Evolutionary conservation across 176 grass and related monocot genomes (phyloP).

Genomic region (Pontederia crassipes): DNA sequence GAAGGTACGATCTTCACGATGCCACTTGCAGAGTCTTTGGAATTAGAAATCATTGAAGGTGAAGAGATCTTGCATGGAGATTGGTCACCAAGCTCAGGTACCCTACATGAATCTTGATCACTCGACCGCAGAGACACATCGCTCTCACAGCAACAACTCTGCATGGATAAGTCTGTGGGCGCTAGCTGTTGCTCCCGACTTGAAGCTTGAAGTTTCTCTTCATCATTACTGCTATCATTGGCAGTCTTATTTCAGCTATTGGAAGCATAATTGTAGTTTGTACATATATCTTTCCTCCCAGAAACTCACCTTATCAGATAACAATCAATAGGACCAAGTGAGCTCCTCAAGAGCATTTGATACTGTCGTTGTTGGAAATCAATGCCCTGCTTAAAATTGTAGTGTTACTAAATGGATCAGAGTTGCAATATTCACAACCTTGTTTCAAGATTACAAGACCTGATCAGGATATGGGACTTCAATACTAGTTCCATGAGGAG

Average conservation of each 20-base stretch:
- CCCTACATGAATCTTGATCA: slow-evolving; percentile 28
- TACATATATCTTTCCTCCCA: background rate
- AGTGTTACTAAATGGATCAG: background rate
- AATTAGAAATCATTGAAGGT: slow-evolving; percentile 34
- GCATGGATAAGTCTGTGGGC: slow-evolving; percentile 11
- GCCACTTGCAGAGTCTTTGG: slow-evolving; percentile 31
- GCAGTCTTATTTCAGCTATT: slow-evolving; percentile 3
- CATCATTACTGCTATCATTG: slow-evolving; percentile 34
- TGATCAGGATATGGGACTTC: slow-evolving; percentile 81
- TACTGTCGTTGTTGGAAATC: slow-evolving; percentile 49
- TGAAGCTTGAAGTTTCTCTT: slow-evolving; percentile 12
- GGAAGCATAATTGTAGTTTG: background rate
- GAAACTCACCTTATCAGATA: slow-evolving; percentile 62
- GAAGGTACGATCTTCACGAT: slow-evolving; percentile 61
- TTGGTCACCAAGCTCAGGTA: slow-evolving; percentile 20
- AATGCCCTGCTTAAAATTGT: slow-evolving; percentile 33
- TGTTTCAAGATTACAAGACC: slow-evolving; percentile 32
- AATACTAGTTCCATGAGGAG: slow-evolving; percentile 77
- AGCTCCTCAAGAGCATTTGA: slow-evolving; percentile 70
- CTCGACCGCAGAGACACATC: slow-evolving; percentile 18
- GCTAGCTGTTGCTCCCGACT: slow-evolving; percentile 15
- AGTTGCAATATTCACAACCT: background rate
- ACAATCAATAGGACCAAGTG: slow-evolving; percentile 71
- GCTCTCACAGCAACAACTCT: slow-evolving; percentile 1
- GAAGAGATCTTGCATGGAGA: slow-evolving; percentile 20